Evolutionary conservation across 2,329 filamentous ascomycete species (phyloP).

Genomic region (Beauveria australis): DNA sequence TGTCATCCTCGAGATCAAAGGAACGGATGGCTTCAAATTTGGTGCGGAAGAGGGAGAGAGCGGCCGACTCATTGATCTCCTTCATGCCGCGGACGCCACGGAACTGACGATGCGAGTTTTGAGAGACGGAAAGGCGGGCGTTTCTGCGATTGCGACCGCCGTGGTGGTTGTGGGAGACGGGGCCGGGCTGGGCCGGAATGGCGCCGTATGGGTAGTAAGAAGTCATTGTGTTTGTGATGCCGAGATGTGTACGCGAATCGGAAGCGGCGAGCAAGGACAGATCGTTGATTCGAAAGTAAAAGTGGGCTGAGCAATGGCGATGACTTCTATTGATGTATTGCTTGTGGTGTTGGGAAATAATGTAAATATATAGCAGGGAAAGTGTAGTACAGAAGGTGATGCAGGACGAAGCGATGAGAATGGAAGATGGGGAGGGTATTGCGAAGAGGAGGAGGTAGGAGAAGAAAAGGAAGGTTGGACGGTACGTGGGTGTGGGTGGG

Average conservation of each 20-base stretch:
- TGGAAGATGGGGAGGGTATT: neutral
- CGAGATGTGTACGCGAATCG: slow-evolving; percentile 5
- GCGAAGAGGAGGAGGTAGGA: slow-evolving; percentile 2
- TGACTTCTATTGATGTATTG: neutral
- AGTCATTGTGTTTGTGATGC: slow-evolving; percentile 43
- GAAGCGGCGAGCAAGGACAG: neutral
- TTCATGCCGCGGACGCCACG: slow-evolving; percentile 79
- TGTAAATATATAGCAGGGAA: slow-evolving; percentile 4
- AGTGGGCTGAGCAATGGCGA: neutral
- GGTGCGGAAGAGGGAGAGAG: slow-evolving; percentile 69
- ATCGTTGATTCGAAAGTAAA: neutral
- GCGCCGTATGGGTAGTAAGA: slow-evolving; percentile 55
- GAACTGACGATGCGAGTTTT: slow-evolving; percentile 81
- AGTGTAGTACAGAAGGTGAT: slow-evolving; percentile 3
- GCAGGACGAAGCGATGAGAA: neutral
- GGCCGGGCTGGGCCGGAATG: slow-evolving; percentile 49
- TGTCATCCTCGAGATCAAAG: slow-evolving; percentile 91
- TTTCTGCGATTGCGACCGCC: slow-evolving; percentile 78
- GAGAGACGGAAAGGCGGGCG: slow-evolving; percentile 69
- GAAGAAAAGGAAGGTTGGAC: slow-evolving; percentile 11
- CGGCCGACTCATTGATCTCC: slow-evolving; percentile 71
- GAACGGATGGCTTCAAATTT: slow-evolving; percentile 87
- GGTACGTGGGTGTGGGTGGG: slow-evolving; percentile 2
- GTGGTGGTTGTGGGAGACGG: slow-evolving; percentile 60
- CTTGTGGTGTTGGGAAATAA: neutral